Base-by-base conservation (phyloP, 768 basidiomycete species). In the Pleurotus ostreatus region DNA sequence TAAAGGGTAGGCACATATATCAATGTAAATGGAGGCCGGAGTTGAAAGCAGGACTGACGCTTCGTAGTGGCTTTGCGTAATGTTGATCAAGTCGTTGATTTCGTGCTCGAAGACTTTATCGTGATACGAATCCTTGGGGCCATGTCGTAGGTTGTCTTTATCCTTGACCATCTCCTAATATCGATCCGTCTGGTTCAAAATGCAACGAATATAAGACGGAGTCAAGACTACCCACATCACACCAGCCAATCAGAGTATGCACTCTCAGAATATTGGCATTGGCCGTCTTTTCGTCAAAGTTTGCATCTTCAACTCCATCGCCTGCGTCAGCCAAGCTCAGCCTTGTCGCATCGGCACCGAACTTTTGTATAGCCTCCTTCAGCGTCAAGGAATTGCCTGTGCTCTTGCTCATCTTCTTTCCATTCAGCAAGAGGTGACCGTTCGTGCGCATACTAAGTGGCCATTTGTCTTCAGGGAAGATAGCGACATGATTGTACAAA, bases 401-500 rank as follows among this genome's bases (percentile, higher is more conserved):
- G 69, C 89, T 91, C 81, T 98, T 99, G 40, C 86, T 88, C 97
- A 99, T 99, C 78, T 98, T 99, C 78, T 94, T 89, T 16, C 96
- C 95, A 70, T 99, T 98, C 70, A 99, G 70, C 87, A 94, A 87
- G 77, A 99, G 71, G 68, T 98, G 96, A 0, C 97, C 97, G 66
- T 99, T 99, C 46, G 91, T 87, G 22, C 97, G 89, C 78, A 99
- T 92, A 66, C 91, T 86, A 64, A 83, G 65, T 0, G 97, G 96
- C 91, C 91, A 94, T 70, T 91, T 90, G 66, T 91, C 83, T 62
- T 86, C 80, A 56, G 92, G 87, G 82, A 98, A 98, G 43, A 98
- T 71, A 4, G 97, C 95, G n/a, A 89, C 86, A 70, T 99, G 97
- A 66, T 88, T 89, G 78, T 99, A 99, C 61, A 97, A 72, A 49